phyloP scores from a whole-genome alignment of 176 grass and related monocot species.

The Phyllostachys edulis region DNA sequence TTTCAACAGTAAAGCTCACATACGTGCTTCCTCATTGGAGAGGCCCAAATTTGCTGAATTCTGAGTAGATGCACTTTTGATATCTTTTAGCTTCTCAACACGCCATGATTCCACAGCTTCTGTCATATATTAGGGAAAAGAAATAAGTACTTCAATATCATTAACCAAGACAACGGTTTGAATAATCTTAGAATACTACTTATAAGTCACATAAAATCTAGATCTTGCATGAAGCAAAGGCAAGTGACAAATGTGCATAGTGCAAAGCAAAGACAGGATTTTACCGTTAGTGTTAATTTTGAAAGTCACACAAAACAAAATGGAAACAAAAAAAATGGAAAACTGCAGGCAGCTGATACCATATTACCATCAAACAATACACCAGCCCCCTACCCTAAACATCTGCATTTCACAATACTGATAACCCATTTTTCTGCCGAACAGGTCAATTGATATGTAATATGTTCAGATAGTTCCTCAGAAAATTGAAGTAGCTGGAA shows the following conservation, averaged over 20 bases:
- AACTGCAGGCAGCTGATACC: neutral
- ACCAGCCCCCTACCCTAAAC: neutral
- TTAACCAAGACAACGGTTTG: neutral
- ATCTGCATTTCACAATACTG: neutral
- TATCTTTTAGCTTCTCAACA: conserved; percentile 67
- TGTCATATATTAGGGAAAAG: conserved; percentile 39
- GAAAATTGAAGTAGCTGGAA: neutral
- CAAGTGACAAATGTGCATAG: conserved; percentile 7
- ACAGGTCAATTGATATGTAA: neutral
- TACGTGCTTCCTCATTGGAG: conserved; percentile 66
- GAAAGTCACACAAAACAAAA: neutral
- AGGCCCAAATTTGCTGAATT: conserved; percentile 58
- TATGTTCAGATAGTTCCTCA: neutral
- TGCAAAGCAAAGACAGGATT: neutral
- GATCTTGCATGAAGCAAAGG: conserved; percentile 8
- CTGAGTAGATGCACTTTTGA: conserved; percentile 33
- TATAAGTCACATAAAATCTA: neutral
- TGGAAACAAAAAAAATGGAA: neutral
- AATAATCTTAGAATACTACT: neutral
- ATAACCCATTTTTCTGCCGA: neutral
- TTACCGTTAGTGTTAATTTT: neutral
- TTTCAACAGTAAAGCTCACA: conserved; percentile 6
- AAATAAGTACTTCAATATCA: neutral
- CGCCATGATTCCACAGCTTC: conserved; percentile 72
- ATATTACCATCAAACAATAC: neutral